A percentile compares a stretch with the other conserved stretches of the same genome.
Evolutionary conservation across 1,139 yeast genomes (phyloP).

Genomic region (Diutina pseudorugosa): DNA sequence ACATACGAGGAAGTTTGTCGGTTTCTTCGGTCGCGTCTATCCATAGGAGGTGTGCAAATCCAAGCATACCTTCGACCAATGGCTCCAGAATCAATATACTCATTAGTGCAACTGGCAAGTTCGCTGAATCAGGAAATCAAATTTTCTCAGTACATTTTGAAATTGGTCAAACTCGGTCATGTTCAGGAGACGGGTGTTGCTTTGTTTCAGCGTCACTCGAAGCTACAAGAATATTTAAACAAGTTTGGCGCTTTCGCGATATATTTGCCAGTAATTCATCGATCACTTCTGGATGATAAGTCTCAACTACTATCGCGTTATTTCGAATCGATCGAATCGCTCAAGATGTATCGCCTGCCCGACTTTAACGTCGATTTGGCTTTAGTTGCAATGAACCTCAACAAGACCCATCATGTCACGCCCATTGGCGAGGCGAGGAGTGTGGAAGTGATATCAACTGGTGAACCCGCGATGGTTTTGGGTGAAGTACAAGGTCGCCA

Average conservation of each 20-base stretch:
- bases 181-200: neutral
- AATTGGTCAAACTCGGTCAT: neutral
- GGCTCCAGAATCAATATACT: neutral
- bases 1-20: neutral
- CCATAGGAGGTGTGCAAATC: neutral
- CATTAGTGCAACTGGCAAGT: neutral
- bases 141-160: neutral
- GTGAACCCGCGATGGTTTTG: neutral
- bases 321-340: neutral
- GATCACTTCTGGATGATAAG: neutral
- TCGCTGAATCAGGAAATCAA: neutral
- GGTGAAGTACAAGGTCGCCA: neutral
- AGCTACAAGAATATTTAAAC: neutral
- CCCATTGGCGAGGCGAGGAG: neutral
- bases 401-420: neutral
- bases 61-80: neutral
- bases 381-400: neutral
- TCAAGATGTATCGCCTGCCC: neutral
- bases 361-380: neutral
- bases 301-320: neutral
- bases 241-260: neutral
- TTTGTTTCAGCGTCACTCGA: neutral
- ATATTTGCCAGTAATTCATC: neutral
- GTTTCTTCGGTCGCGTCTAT: neutral
- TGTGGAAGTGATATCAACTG: neutral